Evolutionary conservation across 371 early-diverging fungal species (phyloP).

Genomic region (Mortierella sp.): DNA sequence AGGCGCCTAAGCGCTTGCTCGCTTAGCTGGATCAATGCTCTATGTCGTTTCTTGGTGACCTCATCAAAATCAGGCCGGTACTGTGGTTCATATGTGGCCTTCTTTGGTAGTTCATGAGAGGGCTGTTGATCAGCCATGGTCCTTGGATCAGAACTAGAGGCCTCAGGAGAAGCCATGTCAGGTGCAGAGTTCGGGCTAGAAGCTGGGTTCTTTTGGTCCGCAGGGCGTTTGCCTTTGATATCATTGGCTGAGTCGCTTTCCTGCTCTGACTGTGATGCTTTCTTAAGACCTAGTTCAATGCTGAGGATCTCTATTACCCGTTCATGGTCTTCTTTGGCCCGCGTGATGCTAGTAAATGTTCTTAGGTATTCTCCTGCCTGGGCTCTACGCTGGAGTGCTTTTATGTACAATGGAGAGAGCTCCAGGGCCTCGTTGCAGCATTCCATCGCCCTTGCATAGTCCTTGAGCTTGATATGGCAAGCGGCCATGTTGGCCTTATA

Average conservation of each 20-base stretch:
- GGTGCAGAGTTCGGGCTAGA: too few species aligned
- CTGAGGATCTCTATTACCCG: conserved; percentile 42
- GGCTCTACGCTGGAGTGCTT: conserved; percentile 89
- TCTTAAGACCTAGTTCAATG: conserved; percentile 47
- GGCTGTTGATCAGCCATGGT: conserved; percentile 6
- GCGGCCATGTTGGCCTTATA: conserved; percentile 77
- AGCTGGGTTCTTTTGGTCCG: too few species aligned
- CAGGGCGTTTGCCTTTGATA: too few species aligned
- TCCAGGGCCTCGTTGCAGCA: conserved; percentile 76
- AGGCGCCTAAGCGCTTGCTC: conserved; percentile 46
- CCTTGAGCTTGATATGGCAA: conserved; percentile 71
- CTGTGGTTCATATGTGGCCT: neutral
- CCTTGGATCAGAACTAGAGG: too few species aligned
- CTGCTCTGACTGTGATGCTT: conserved; percentile 12
- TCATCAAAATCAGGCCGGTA: conserved; percentile 31
- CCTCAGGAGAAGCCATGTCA: too few species aligned
- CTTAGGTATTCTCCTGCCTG: conserved; percentile 76
- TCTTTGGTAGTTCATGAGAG: conserved; percentile 4
- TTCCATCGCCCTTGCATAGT: conserved; percentile 62
- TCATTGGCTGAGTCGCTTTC: neutral
- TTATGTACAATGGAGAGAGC: conserved; percentile 80
- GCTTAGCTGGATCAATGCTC: conserved; percentile 36
- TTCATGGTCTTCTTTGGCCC: conserved; percentile 68
- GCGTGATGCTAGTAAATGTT: conserved; percentile 60
- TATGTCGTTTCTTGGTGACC: conserved; percentile 26